Evolutionary conservation across 176 grass and related monocot genomes (phyloP).

Genomic region (Chloris gayana): DNA sequence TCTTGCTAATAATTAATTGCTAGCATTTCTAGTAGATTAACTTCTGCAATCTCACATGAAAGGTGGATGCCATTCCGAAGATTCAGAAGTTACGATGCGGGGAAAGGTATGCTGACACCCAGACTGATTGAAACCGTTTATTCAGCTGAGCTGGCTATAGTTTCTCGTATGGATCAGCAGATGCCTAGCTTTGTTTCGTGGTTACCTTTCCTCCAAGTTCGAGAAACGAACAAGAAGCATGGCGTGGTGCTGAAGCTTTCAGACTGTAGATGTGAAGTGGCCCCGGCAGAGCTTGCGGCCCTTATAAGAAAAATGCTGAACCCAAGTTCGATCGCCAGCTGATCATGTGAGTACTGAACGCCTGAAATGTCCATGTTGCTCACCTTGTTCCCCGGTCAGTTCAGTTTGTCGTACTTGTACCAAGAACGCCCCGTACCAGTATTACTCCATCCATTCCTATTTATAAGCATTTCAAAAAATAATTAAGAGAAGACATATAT

Average conservation of each 20-base stretch:
- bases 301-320: slow-evolving; percentile 23
- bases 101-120: slow-evolving; percentile 16
- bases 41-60: neutral
- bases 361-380: neutral
- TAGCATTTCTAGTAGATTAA: neutral
- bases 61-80: neutral
- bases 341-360: slow-evolving; percentile 23
- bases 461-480: no score
- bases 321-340: neutral
- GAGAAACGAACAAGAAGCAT: slow-evolving; percentile 48
- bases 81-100: neutral
- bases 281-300: slow-evolving; percentile 30
- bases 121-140: slow-evolving; percentile 2
- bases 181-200: slow-evolving; percentile 42
- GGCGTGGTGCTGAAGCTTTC: slow-evolving; percentile 50
- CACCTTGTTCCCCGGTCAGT: neutral
- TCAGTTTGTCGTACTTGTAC: neutral
- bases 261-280: slow-evolving; percentile 15
- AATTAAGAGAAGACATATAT: no score
- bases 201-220: slow-evolving; percentile 49
- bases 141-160: neutral
- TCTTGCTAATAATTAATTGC: neutral
- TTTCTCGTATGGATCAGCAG: neutral
- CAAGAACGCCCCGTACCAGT: neutral
- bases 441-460: no score